phyloP scores from a whole-genome alignment of 495 filamentous ascomycete genomes.

The Talaromyces liani region DNA sequence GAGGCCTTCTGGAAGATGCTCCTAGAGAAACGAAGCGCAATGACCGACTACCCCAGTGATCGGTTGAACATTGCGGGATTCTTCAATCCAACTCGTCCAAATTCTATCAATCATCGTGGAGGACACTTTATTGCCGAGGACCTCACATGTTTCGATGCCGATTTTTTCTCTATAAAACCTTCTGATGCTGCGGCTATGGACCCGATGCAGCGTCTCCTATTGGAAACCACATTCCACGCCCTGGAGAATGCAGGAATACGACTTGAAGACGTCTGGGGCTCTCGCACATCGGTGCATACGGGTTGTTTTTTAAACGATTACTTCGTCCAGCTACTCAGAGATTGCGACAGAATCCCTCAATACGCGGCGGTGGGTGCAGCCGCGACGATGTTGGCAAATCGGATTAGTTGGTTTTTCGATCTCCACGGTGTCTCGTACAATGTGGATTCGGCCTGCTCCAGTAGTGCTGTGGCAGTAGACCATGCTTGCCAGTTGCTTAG shows the following conservation, averaged over 20 bases:
- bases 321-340: conserved; percentile 16
- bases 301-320: conserved; percentile 25
- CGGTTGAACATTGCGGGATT: neutral
- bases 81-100: neutral
- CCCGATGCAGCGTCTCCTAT: conserved; percentile 47
- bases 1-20: conserved; percentile 21
- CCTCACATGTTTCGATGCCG: conserved; percentile 27
- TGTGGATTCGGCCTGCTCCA: conserved; percentile 38
- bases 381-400: conserved; percentile 20
- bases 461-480: conserved; percentile 28
- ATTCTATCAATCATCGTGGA: neutral
- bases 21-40: conserved; percentile 22
- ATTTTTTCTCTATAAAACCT: conserved; percentile 43
- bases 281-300: conserved; percentile 9
- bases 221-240: conserved; percentile 50
- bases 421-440: conserved; percentile 19
- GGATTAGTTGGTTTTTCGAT: conserved; percentile 17
- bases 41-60: conserved; percentile 19
- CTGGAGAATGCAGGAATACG: conserved; percentile 42
- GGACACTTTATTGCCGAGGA: conserved; percentile 28
- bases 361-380: conserved; percentile 32
- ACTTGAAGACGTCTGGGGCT: conserved; percentile 16
- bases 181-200: conserved; percentile 43
- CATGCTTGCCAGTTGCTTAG: conserved; percentile 12
- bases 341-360: conserved; percentile 15